Evolutionary conservation across 192 early-diverging fungal species (phyloP), one percentile per base, ranked within the genome.

Genomic region (Coemansia sp.): DNA sequence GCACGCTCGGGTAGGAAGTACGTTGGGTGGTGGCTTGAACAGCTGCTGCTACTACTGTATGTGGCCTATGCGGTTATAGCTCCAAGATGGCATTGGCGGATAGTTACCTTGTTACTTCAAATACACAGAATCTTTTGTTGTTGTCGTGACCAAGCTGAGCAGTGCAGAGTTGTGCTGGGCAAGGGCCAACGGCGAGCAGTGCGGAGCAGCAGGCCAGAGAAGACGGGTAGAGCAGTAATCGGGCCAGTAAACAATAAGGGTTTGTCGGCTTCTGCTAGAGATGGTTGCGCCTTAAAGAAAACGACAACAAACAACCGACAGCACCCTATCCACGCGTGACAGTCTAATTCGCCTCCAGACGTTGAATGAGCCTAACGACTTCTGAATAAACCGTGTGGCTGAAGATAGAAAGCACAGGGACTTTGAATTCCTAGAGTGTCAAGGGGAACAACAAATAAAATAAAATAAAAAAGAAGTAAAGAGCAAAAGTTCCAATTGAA

Each of bases 161-260:
- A 56, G 53, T 2, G 53, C 53, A 13, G 29, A 56, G 27, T 9
- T 47, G 45, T 47, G 45, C 18, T 47, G 45, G 45, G 45, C 45
- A 47, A 47, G 4, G 16, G 7, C 18, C 45, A 47, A n/a, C 45
- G 18, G 45, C 45, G 45, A 47, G 45, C 45, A 20, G n/a, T 47
- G 45, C 18, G 45, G 45, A 47, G 45, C 45, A n/a, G 45, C 15
- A 4, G 30, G 29, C 53, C 27, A 13, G 53, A 56, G 53, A 56
- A 13, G 53, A 16, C 53, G 53, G 53, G 53, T 56, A 56, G 29
- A 56, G 53, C 29, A 56, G 53, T 56, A 56, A 56, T 56, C 53
- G 24, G 53, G 27, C 53, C 15, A 56, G 27, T 30, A 56, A 32
- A 34, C 53, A 56, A 56, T 34, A 56, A 16, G 53, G 53, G 53